Percentiles rank a stretch among this genome's conserved stretches.
phyloP scores from a whole-genome alignment of 1,284 basidiomycete species.

The Waitea zeae region DNA sequence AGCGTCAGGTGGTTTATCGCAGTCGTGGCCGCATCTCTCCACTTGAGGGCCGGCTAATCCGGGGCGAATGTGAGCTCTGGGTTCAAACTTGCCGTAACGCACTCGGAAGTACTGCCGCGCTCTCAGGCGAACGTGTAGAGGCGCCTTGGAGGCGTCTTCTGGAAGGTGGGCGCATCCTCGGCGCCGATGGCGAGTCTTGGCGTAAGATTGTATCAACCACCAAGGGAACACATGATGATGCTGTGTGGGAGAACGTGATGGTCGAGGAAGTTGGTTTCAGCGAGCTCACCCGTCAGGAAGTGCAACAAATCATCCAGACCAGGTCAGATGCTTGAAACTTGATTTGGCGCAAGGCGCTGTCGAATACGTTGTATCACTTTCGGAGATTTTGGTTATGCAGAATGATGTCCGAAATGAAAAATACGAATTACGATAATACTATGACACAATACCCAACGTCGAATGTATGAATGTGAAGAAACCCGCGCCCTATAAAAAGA shows the following conservation, averaged over 20 bases:
- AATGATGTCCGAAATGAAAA: background rate
- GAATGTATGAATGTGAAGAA: too few species aligned
- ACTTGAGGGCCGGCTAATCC: conserved; percentile 35
- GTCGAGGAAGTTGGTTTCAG: conserved; percentile 24
- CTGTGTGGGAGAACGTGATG: conserved; percentile 21
- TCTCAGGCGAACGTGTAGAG: conserved; percentile 19
- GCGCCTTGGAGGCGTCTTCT: conserved; percentile 58
- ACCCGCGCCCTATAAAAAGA: background rate
- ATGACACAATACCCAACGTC: background rate
- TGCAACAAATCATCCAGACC: conserved; percentile 27
- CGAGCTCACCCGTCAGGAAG: conserved; percentile 36
- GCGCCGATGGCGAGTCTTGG: conserved; percentile 35
- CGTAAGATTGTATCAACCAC: conserved; percentile 22
- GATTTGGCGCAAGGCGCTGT: too few species aligned
- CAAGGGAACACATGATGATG: conserved; percentile 22
- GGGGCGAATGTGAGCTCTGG: conserved; percentile 64
- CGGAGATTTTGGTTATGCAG: too few species aligned
- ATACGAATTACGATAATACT: background rate
- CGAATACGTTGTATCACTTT: too few species aligned
- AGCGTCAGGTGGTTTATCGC: conserved; percentile 67
- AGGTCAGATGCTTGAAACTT: conserved; percentile 22
- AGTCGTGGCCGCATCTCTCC: conserved; percentile 40
- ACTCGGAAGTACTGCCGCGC: conserved; percentile 1
- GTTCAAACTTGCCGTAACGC: conserved; percentile 51
- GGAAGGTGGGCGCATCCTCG: conserved; percentile 49